Base-by-base conservation (phyloP, 805 yeast species). In the Candida loeiensis region DNA sequence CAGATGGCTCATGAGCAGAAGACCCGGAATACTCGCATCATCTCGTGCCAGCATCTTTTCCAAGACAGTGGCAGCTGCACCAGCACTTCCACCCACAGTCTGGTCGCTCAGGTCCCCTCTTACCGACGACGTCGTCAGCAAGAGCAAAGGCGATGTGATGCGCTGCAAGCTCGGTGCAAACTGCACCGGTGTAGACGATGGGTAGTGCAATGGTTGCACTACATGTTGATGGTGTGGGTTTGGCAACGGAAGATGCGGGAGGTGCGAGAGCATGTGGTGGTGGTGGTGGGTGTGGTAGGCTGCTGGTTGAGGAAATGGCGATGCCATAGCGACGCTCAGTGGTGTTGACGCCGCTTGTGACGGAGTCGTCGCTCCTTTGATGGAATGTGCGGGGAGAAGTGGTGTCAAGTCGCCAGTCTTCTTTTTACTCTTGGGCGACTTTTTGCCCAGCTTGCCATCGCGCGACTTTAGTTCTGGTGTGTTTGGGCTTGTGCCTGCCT, bases 161-260 rank as follows among this genome's bases (percentile, higher is more conserved):
- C 80, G 58, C 45, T 76, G 74, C 37, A 81, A 58, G 31, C 80
- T 80, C 0, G 83, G 78, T 21, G 83, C 85, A 67, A 78, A 81
- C 51, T 79, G 85, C 2, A 85, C 75, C 12, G 87, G 87, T 2
- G 85, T 79, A 0, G 84, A 78, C 3, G 78, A 67, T 5, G 87
- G 87, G 53, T 79, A 80, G 56, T 80, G 82, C 30, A 77, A 58
- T 15, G 81, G 80, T 54, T 77, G 81, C 14, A 74, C 76, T 22
- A 54, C 44, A 18, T 59, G 62, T 17, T 30, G 33, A 39, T 54
- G 50, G 41, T 56, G 56, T 18, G 37, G 34, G 14, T 47, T 55
- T 26, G 45, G 39, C 30, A 37, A 33, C 1, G 48, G 50, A 4
- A 21, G 36, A 18, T 32, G 37, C 3, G 43, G 36, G 11, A 34